Evolutionary conservation across 345 rosid species (phyloP), one percentile per base, ranked within the genome.

Genomic region (Carallia pectinifolia): DNA sequence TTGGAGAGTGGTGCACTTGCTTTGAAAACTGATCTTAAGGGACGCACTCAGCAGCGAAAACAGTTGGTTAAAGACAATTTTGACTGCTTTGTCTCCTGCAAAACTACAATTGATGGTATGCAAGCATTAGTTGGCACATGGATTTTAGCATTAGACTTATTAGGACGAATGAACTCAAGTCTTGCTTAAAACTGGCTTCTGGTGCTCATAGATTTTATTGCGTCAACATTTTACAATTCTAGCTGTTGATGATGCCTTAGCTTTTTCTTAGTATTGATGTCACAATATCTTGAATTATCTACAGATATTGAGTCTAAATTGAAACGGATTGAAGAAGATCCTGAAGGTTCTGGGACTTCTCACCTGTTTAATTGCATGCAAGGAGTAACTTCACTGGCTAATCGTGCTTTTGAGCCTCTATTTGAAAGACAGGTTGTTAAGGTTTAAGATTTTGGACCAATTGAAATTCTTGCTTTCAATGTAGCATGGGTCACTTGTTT

Each of bases 81-180:
- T 74, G 99, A 95, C 79, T 95, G 97, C 83, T 95, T 95, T 81
- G 99, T 95, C 87, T 95, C 98, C 13, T 95, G 99, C 86, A 95
- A 95, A 85, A 95, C 97, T 30, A 92, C 98, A 44, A 95, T 95
- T 81, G 99, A 95, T 81, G 99, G 98, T 94, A 89, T 69, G 84
- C 69, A 65, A 72, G 59, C 53, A 67, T 54, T 61, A 44, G 30
- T 44, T 38, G 58, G 64, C 50, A 52, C 66, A 64, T 74, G 40
- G 62, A 12, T 61, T 64, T 66, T 74, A 6, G 64, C 71, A 6
- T 47, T n/a, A 58, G 23, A 76, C 64, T 69, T 65, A 16, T 27
- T 48, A 44, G 61, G n/a, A 61, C 64, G 50, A 63, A 56, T 53
- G 23, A 53, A 52, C 58, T 64, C 55, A 47, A 56, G 60, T 67